These are phyloP conservation scores for Heterobasidion irregulare DNA, from an alignment of 1,284 basidiomycete species.

Conservation along the genomic window DNA sequence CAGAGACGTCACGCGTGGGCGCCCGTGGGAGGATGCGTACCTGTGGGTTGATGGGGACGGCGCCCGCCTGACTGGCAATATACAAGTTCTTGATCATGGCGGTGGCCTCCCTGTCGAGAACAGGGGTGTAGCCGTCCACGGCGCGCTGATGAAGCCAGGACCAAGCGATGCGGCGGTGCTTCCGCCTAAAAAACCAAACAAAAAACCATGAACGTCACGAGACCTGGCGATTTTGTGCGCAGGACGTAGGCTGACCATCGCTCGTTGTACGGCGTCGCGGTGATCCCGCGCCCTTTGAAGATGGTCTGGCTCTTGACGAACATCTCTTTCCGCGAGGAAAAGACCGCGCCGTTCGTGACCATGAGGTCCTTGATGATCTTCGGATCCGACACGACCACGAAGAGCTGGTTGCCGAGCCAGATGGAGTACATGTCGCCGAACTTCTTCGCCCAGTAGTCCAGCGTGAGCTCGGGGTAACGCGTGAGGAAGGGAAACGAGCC, in stretches of 20 bases:
- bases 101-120: constrained; percentile 28
- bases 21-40: background rate
- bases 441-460: constrained; percentile 26
- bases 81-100: constrained; percentile 27
- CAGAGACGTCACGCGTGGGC: background rate
- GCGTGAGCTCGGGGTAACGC: constrained; percentile 27
- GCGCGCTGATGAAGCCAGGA: constrained; percentile 23
- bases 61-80: constrained; percentile 20
- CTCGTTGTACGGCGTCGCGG: constrained; percentile 30
- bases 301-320: constrained; percentile 36
- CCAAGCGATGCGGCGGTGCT: constrained; percentile 30
- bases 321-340: constrained; percentile 30
- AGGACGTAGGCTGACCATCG: constrained; percentile 24
- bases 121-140: constrained; percentile 22
- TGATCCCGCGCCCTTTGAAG: constrained; percentile 30
- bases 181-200: constrained; percentile 24
- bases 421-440: constrained; percentile 31
- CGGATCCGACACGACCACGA: constrained; percentile 33
- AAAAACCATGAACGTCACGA: background rate
- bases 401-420: constrained; percentile 34
- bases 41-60: constrained; percentile 25
- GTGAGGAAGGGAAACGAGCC: constrained; percentile 20
- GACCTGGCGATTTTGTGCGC: background rate
- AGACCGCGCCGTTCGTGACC: constrained; percentile 33
- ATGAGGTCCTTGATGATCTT: constrained; percentile 30